These are phyloP conservation scores for Chlorella sp. DNA, from an alignment of 139 green algal genomes.

Conservation along the genomic window DNA sequence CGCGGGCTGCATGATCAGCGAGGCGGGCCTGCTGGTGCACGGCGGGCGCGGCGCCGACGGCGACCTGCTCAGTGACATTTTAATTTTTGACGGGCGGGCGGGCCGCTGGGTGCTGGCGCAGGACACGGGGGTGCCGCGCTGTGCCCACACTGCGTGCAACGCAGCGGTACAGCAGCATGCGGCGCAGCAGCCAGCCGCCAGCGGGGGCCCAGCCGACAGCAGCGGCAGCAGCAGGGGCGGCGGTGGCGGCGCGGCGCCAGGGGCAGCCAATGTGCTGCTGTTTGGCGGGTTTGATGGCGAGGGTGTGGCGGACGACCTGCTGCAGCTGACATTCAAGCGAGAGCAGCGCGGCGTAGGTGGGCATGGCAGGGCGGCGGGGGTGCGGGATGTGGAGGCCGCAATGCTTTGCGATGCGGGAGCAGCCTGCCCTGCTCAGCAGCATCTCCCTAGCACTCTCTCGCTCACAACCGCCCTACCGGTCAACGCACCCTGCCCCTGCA, in stretches of 20 bases:
- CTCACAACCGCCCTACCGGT: no score
- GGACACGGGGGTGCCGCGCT: slow-evolving; percentile 57
- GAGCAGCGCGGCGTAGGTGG: slow-evolving; percentile 29
- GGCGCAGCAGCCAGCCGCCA: slow-evolving; percentile 17
- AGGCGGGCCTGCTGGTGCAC: slow-evolving; percentile 60
- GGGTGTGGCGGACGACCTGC: slow-evolving; percentile 56
- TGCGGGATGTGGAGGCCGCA: no score
- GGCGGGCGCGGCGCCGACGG: slow-evolving; percentile 56
- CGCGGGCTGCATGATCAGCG: slow-evolving; percentile 54
- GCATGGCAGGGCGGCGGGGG: not conserved
- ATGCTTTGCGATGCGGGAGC: no score
- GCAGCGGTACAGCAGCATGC: not conserved
- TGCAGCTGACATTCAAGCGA: slow-evolving; percentile 45
- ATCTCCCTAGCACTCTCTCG: not conserved
- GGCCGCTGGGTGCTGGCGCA: slow-evolving; percentile 54
- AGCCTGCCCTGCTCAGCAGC: no score
- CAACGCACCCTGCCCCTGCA: not conserved
- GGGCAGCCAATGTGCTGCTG: slow-evolving; percentile 46
- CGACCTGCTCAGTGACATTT: slow-evolving; percentile 56
- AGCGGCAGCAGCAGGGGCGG: not conserved
- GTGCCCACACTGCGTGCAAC: slow-evolving; percentile 51
- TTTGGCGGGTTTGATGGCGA: slow-evolving; percentile 63
- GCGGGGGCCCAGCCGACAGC: slow-evolving; percentile 3
- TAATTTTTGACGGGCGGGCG: slow-evolving; percentile 50
- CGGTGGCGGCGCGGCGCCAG: not conserved